Evolutionary conservation across 768 basidiomycete genomes (phyloP).

Genomic region (Serendipita indica): DNA sequence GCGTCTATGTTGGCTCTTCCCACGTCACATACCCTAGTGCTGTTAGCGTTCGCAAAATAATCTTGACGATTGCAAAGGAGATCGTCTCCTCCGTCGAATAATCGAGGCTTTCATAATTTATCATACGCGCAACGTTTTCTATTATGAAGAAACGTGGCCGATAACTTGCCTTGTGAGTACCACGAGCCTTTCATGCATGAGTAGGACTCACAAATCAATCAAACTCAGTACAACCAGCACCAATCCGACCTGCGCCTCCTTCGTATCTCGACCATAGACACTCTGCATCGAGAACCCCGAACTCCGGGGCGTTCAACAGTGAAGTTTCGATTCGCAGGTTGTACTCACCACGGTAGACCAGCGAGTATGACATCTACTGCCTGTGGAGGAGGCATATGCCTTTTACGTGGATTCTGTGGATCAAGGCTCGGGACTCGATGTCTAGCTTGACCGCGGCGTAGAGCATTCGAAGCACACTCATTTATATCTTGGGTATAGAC

Average conservation of each 20-base stretch:
- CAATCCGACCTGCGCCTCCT: background rate
- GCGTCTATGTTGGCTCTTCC: background rate
- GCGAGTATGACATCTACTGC: background rate
- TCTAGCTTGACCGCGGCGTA: background rate
- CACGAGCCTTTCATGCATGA: background rate
- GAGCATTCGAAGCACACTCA: background rate
- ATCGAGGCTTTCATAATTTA: background rate
- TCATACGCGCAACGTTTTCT: background rate
- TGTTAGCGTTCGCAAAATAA: conserved; percentile 1
- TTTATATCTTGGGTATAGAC: conserved; percentile 1
- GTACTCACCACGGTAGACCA: background rate
- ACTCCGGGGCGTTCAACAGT: too few species aligned
- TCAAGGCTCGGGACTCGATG: background rate
- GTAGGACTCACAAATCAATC: background rate
- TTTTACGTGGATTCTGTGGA: background rate
- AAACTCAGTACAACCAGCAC: background rate
- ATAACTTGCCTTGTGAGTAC: background rate
- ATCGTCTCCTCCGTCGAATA: background rate
- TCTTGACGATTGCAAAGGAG: background rate
- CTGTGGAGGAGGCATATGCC: background rate
- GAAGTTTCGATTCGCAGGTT: too few species aligned
- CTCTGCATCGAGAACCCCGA: background rate
- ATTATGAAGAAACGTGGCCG: conserved; percentile 1
- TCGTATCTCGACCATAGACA: background rate
- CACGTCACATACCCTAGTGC: background rate